Evolutionary conservation across 1,284 basidiomycete species (phyloP), one percentile per base, ranked within the genome.

Genomic region (Ganoderma sinense): DNA sequence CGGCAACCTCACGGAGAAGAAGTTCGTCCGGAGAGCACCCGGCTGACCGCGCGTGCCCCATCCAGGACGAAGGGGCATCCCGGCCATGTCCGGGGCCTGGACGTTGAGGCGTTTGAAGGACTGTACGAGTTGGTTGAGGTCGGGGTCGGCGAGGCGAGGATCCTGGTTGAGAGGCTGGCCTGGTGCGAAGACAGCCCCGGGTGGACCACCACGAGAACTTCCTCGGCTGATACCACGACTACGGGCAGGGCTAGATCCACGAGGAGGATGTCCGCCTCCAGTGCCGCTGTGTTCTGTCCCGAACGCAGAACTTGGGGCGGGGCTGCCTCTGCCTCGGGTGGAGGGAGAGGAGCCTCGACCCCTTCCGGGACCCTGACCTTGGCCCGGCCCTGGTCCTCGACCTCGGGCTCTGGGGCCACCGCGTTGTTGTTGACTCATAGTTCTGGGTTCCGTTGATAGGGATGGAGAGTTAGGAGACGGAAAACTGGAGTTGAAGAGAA

Each of bases 1-100:
- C 0, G 87, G 84, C 31, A 89, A 77, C 41, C 78, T 84, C 31
- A 92, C 76, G 0, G 90, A 73, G 76, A 92, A 93, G 78, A 93
- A 92, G 76, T 94, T 94, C 51, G 91, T 83, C 0, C 92, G 85
- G 8, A 94, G 78, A 0, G 80, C 84, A 62, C 89, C 85, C 0
- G 82, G 69, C 2, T 69, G 83, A 2, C 93, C 93, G 0, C 80
- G 75, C 0, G 86, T 91, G 10, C 92, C 92, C 71, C 84, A 94
- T 0, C 89, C 89, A 0, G 91, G 91, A 10, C 93, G 88, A 4
- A 88, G 80, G 6, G 91, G 92, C 14, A 87, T 87, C 11, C 84
- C 82, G 5, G 91, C 91, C 14, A 87, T 87, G 10, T 84, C 82
- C 2, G 82, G 80, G 23, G 48, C 48, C 18, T 77, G 69, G 1